phyloP scores from a whole-genome alignment of 257 asterid genomes.

The Paulownia fortunei region DNA sequence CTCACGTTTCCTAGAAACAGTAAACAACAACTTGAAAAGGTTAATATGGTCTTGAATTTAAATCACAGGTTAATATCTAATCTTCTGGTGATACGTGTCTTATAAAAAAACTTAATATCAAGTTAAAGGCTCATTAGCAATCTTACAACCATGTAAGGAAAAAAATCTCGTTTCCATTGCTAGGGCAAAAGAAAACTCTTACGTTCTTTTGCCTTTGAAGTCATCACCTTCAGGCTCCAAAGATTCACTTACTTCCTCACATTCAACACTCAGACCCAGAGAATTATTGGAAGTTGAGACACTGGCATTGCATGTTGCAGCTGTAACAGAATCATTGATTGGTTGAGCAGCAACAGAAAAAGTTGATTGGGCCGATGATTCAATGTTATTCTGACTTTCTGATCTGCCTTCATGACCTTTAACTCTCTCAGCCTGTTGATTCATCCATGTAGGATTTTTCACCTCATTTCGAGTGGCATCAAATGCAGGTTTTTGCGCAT shows the following conservation, averaged over 20 bases:
- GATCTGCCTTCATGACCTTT: constrained; percentile 31
- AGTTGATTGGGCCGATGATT: constrained; percentile 38
- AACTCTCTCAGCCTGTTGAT: constrained; percentile 30
- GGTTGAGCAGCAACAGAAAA: constrained; percentile 34
- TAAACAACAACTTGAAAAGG: neutral
- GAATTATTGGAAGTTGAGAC: constrained; percentile 45
- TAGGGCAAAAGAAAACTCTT: constrained; percentile 6
- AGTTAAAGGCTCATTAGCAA: constrained; percentile 2
- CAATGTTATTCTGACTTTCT: constrained; percentile 35
- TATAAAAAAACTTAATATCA: neutral
- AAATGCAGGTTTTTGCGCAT: constrained; percentile 26
- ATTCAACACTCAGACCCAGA: constrained; percentile 43
- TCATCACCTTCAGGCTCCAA: constrained; percentile 52
- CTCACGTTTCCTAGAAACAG: constrained; percentile 51
- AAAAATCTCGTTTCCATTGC: neutral
- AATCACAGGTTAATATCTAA: neutral
- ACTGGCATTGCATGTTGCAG: constrained; percentile 37
- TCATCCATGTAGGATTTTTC: constrained; percentile 28
- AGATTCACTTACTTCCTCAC: constrained; percentile 48
- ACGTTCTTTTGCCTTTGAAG: constrained; percentile 65
- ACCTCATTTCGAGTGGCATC: constrained; percentile 35
- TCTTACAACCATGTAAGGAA: neutral
- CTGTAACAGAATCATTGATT: constrained; percentile 30
- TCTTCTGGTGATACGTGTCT: neutral
- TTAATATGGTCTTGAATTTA: neutral